phyloP scores from a whole-genome alignment of 768 basidiomycete species.

The Tricholoma sp. region DNA sequence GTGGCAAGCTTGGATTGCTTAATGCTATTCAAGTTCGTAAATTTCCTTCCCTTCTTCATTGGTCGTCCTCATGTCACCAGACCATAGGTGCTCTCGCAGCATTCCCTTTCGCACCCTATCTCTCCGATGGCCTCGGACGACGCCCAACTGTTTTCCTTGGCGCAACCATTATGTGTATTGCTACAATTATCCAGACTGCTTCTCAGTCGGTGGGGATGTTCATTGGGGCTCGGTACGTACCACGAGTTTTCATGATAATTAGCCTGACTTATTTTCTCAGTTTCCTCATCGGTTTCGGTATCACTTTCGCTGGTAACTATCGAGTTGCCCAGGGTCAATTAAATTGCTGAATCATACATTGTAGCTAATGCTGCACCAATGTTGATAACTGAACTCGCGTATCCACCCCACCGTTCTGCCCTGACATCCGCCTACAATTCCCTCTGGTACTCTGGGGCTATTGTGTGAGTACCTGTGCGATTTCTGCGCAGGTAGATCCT shows the following conservation, averaged over 20 bases:
- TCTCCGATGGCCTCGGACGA: slow-evolving; percentile 71
- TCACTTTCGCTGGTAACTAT: slow-evolving; percentile 57
- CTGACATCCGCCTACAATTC: slow-evolving; percentile 79
- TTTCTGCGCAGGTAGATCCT: not conserved
- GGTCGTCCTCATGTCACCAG: slow-evolving; percentile 25
- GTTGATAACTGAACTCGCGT: slow-evolving; percentile 82
- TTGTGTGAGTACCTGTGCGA: slow-evolving; percentile 45
- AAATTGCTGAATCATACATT: slow-evolving; percentile 3
- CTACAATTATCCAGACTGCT: slow-evolving; percentile 64
- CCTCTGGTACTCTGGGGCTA: slow-evolving; percentile 82
- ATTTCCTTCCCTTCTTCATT: not conserved
- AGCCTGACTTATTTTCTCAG: slow-evolving; percentile 17
- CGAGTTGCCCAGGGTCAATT: slow-evolving; percentile 5
- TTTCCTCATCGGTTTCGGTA: slow-evolving; percentile 73
- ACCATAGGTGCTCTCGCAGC: slow-evolving; percentile 67
- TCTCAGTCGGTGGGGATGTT: slow-evolving; percentile 73
- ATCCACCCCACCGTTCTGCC: slow-evolving; percentile 76
- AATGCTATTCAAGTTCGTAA: slow-evolving; percentile 65
- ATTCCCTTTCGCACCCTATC: slow-evolving; percentile 65
- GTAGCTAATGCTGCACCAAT: slow-evolving; percentile 71
- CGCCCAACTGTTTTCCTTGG: slow-evolving; percentile 62
- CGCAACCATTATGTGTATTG: slow-evolving; percentile 64
- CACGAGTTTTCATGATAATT: not conserved
- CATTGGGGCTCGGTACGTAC: slow-evolving; percentile 65
- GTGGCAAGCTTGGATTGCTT: slow-evolving; percentile 57